phyloP scores from a whole-genome alignment of 1,284 basidiomycete species.

The Inonotus obliquus region DNA sequence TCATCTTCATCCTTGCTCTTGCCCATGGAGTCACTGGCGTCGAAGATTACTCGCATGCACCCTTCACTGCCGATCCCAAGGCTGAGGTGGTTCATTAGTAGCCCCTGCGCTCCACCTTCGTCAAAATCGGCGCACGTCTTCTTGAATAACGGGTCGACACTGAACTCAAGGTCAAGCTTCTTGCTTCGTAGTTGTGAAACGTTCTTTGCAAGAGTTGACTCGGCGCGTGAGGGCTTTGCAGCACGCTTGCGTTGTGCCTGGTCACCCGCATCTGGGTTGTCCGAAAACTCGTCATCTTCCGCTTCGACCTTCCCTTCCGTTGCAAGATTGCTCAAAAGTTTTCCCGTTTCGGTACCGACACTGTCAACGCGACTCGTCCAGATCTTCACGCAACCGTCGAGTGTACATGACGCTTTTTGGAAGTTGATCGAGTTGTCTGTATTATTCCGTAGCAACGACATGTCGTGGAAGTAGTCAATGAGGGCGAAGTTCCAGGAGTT shows the following conservation, averaged over 20 bases:
- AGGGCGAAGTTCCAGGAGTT: conserved; percentile 99
- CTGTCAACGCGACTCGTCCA: conserved; percentile 98
- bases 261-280: conserved; percentile 57
- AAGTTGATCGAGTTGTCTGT: conserved; percentile 97
- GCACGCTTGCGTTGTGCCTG: conserved; percentile 48
- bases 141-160: conserved; percentile 94
- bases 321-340: conserved; percentile 89
- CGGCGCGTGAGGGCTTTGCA: conserved; percentile 59
- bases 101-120: conserved; percentile 93
- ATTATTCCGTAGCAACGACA: conserved; percentile 91
- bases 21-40: conserved; percentile 87
- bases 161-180: conserved; percentile 93
- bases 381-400: conserved; percentile 99
- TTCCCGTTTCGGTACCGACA: conserved; percentile 95
- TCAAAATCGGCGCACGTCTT: conserved; percentile 99
- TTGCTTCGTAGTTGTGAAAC: conserved; percentile 81
- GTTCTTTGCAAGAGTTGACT: conserved; percentile 83
- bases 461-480: conserved; percentile 99
- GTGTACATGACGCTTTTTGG: conserved; percentile 94
- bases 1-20: conserved; percentile 74
- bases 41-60: conserved; percentile 88
- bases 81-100: conserved; percentile 89
- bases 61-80: conserved; percentile 77
- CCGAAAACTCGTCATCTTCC: conserved; percentile 54
- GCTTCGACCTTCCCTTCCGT: conserved; percentile 52